Percentiles rank a stretch among this genome's conserved stretches.
Evolutionary conservation across 2,329 filamentous ascomycete genomes (phyloP).

Genomic region (Massarina eburnea): DNA sequence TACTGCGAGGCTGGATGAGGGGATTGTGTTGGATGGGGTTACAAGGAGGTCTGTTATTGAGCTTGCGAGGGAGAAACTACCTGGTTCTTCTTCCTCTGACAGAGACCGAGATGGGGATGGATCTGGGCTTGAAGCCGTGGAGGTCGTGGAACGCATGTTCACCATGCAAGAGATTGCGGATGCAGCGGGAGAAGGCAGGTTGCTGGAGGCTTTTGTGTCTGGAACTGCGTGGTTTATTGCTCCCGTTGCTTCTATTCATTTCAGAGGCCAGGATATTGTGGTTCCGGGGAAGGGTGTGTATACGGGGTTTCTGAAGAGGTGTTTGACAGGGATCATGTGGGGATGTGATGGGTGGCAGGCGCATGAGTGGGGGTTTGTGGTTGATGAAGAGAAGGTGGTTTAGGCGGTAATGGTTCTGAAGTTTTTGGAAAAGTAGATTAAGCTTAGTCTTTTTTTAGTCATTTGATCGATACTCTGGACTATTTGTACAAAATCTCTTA

Average conservation of each 20-base stretch:
- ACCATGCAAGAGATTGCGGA: conserved; percentile 76
- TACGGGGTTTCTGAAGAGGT: conserved; percentile 47
- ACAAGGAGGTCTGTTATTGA: conserved; percentile 81
- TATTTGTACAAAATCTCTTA: no score
- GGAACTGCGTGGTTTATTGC: conserved; percentile 71
- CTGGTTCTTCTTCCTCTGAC: conserved; percentile 25
- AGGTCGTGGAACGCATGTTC: conserved; percentile 80
- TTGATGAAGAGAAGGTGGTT: conserved; percentile 43
- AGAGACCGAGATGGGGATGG: no score
- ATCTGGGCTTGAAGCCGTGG: conserved; percentile 51
- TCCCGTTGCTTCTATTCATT: conserved; percentile 49
- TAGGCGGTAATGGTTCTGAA: no score
- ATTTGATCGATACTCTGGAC: no score
- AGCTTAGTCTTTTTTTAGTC: no score
- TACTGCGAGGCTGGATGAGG: conserved; percentile 79
- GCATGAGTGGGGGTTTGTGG: conserved; percentile 51
- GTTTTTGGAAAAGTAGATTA: no score
- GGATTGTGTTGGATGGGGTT: conserved; percentile 84
- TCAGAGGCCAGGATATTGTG: conserved; percentile 47
- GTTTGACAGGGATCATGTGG: conserved; percentile 54
- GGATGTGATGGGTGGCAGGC: conserved; percentile 45
- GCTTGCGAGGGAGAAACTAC: conserved; percentile 66
- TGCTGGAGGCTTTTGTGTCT: conserved; percentile 82
- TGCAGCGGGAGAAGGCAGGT: conserved; percentile 71
- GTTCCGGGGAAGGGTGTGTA: conserved; percentile 48